These are phyloP conservation scores for Ilex aquifolium DNA, from an alignment of 257 asterid genomes.

Conservation along the genomic window DNA sequence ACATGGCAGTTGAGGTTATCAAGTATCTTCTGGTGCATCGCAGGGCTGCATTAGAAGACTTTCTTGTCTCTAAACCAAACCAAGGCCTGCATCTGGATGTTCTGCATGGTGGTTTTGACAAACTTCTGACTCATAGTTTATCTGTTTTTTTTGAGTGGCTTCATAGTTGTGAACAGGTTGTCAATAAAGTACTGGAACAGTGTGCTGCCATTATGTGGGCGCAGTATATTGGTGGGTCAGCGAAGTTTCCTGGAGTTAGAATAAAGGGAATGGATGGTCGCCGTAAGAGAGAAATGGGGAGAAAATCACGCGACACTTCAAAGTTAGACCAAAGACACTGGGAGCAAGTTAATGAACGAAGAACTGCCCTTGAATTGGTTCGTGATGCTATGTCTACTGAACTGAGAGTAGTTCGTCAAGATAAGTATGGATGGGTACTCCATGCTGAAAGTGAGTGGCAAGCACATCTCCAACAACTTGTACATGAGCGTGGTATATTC, in stretches of 20 bases:
- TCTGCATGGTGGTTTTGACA: conserved; percentile 91
- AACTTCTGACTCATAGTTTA: conserved; percentile 71
- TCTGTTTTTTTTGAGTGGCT: conserved; percentile 87
- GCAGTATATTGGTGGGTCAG: conserved; percentile 81
- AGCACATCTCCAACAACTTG: conserved; percentile 87
- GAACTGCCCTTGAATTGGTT: conserved; percentile 90
- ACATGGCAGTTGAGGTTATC: conserved; percentile 83
- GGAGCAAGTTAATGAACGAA: conserved; percentile 95
- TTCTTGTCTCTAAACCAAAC: conserved; percentile 81
- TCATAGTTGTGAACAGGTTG: conserved; percentile 46
- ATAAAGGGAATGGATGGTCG: conserved; percentile 92
- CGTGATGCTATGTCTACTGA: conserved; percentile 96
- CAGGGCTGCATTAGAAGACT: conserved; percentile 85
- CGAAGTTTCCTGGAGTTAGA: conserved; percentile 93
- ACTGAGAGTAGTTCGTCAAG: conserved; percentile 95
- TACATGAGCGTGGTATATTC: conserved; percentile 93
- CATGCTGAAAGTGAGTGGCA: conserved; percentile 99
- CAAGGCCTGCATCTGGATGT: conserved; percentile 77
- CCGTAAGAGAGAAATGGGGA: conserved; percentile 82
- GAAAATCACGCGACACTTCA: conserved; percentile 62
- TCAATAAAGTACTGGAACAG: conserved; percentile 80
- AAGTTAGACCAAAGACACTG: conserved; percentile 75
- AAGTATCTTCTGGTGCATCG: conserved; percentile 93
- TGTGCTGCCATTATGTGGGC: conserved; percentile 96
- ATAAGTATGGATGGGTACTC: conserved; percentile 99